Evolutionary conservation across 306 rosid species (phyloP).

Genomic region (Potentilla sterilis): DNA sequence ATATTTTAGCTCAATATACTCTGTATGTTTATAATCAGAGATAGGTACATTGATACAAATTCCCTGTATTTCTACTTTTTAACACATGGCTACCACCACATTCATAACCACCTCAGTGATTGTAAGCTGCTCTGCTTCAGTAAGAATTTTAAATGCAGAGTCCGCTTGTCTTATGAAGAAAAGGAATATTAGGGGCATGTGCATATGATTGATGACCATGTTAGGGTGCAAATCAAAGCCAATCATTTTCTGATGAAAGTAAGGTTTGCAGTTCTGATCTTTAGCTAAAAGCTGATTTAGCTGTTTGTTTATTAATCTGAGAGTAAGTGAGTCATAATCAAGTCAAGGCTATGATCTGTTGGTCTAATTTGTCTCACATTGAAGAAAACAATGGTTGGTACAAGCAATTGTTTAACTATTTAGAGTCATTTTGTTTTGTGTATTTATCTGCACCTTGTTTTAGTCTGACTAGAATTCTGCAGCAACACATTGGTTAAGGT

Average conservation of each 20-base stretch:
- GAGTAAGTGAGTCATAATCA: constrained; percentile 26
- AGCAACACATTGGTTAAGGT: not conserved
- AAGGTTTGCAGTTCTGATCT: constrained; percentile 47
- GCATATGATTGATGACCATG: constrained; percentile 65
- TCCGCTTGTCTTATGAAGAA: constrained; percentile 39
- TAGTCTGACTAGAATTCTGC: not conserved
- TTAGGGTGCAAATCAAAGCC: constrained; percentile 38
- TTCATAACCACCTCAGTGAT: constrained; percentile 29
- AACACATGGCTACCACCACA: constrained; percentile 56
- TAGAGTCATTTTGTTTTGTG: not conserved
- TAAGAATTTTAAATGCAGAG: constrained; percentile 23
- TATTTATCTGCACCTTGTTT: not conserved
- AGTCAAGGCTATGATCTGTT: constrained; percentile 40
- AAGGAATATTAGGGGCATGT: constrained; percentile 77
- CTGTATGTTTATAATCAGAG: constrained; percentile 29
- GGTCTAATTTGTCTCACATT: constrained; percentile 38
- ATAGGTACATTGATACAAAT: constrained; percentile 19
- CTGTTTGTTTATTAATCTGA: constrained; percentile 19
- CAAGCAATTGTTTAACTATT: not conserved
- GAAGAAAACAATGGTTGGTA: constrained; percentile 22
- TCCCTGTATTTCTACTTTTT: constrained; percentile 21
- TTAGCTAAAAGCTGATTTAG: constrained; percentile 22
- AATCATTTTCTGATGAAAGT: constrained; percentile 49
- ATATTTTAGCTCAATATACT: constrained; percentile 28
- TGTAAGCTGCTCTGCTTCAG: not conserved